Percentiles rank a stretch among this genome's conserved stretches.
Evolutionary conservation across 305 asterid genomes (phyloP).

Genomic region (Nicotiana rustica): DNA sequence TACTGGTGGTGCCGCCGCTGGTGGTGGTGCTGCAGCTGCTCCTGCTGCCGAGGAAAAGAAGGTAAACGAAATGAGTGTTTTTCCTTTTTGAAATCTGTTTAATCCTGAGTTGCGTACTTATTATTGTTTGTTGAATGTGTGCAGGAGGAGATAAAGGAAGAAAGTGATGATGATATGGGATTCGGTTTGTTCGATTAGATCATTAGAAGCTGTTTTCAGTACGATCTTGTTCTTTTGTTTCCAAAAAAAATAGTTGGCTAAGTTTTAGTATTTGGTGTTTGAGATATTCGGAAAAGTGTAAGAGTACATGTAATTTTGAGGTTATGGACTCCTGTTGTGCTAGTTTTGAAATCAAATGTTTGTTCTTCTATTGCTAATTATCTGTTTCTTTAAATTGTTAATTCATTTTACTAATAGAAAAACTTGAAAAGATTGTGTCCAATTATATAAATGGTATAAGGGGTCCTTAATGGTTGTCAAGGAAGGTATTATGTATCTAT

Average conservation of each 20-base stretch:
- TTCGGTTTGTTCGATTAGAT: slow-evolving; percentile 31
- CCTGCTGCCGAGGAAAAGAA: slow-evolving; percentile 32
- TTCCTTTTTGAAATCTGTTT: not conserved
- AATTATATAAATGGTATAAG: too few species aligned
- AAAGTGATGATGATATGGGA: slow-evolving; percentile 36
- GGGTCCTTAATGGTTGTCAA: too few species aligned
- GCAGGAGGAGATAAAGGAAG: slow-evolving; percentile 33
- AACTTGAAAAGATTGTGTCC: too few species aligned
- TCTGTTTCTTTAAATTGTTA: not conserved
- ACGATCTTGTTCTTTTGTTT: not conserved
- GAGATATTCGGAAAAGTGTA: not conserved
- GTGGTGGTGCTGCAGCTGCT: slow-evolving; percentile 31
- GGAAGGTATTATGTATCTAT: too few species aligned
- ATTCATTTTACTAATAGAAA: not conserved
- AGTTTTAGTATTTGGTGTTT: slow-evolving; percentile 9
- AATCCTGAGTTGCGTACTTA: not conserved
- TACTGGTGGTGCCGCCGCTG: slow-evolving; percentile 27
- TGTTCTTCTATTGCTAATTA: not conserved
- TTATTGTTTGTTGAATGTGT: slow-evolving; percentile 7
- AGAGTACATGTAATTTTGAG: not conserved
- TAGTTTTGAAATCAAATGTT: not conserved
- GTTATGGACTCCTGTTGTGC: not conserved
- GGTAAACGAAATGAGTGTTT: not conserved
- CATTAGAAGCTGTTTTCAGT: slow-evolving; percentile 4
- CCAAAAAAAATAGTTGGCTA: not conserved